Conservation (phyloP, 768 basidiomycete species). For the Termitomyces sp. region DNA sequence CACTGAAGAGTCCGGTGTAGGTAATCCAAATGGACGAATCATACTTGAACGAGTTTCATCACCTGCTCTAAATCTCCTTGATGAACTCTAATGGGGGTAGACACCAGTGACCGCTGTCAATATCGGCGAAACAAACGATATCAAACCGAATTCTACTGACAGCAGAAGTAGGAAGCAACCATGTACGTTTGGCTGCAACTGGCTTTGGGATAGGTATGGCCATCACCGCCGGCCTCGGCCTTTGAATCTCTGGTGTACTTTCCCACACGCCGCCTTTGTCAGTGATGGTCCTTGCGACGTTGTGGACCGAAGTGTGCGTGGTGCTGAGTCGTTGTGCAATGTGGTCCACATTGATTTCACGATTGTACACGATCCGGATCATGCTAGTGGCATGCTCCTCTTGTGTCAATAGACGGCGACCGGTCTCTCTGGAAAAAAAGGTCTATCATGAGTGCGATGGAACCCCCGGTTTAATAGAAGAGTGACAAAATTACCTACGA, state of each 20-base stretch:
- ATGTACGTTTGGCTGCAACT: background rate
- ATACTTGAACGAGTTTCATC: background rate
- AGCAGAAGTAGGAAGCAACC: slow-evolving; percentile 10
- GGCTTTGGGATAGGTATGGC: background rate
- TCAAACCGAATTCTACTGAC: background rate
- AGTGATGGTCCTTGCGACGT: background rate
- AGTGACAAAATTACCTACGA: background rate
- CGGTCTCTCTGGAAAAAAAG: background rate
- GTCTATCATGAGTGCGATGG: background rate
- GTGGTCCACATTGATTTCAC: background rate
- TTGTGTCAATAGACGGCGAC: background rate
- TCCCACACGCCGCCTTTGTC: slow-evolving; percentile 1
- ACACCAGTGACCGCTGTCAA: background rate
- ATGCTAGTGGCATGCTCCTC: background rate
- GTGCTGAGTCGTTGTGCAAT: slow-evolving; percentile 3
- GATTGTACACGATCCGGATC: slow-evolving; percentile 4
- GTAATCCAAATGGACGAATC: background rate
- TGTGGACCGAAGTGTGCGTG: background rate
- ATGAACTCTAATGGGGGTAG: background rate
- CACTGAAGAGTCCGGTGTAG: background rate
- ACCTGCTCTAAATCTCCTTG: background rate
- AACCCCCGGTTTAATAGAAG: no score
- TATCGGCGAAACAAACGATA: background rate
- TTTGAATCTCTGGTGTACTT: background rate
- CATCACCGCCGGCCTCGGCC: background rate